A percentile compares a stretch with the other conserved stretches of the same genome.
Evolutionary conservation across 1,284 basidiomycete species (phyloP).

Genomic region (Cutaneotrichosporon sp.): DNA sequence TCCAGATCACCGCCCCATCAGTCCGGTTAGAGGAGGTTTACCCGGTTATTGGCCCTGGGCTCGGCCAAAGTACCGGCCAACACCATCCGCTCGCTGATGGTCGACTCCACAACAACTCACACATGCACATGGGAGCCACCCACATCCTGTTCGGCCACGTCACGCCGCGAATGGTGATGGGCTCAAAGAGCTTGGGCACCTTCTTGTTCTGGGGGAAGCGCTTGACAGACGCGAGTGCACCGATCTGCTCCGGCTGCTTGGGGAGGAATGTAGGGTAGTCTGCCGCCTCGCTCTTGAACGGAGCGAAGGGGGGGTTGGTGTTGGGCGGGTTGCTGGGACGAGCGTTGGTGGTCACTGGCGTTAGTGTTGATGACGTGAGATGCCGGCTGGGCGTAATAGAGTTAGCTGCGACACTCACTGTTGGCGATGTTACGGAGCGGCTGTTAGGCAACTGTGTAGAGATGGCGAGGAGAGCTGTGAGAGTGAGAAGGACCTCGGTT

Average conservation of each 20-base stretch:
- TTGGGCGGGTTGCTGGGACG: constrained; percentile 9
- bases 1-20: too few relatives aligned
- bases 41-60: too few relatives aligned
- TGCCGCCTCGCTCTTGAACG: constrained; percentile 15
- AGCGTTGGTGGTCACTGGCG: constrained; percentile 6
- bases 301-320: constrained; percentile 20
- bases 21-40: too few relatives aligned
- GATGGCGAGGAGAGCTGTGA: neutral
- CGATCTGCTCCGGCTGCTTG: constrained; percentile 64
- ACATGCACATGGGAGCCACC: constrained; percentile 67
- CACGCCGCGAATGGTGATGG: constrained; percentile 63
- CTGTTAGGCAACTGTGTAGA: neutral
- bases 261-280: constrained; percentile 46
- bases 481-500: neutral
- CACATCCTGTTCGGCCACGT: constrained; percentile 64
- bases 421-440: neutral
- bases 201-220: constrained; percentile 28
- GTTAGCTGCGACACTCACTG: neutral
- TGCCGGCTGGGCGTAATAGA: neutral
- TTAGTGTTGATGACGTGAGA: neutral
- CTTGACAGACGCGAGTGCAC: constrained; percentile 48
- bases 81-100: neutral
- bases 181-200: constrained; percentile 66
- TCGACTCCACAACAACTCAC: constrained; percentile 30
- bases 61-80: neutral